Evolutionary conservation across 1,139 yeast species (phyloP), one percentile per base, ranked within the genome.

Genomic region (Suhomyces anneliseae): DNA sequence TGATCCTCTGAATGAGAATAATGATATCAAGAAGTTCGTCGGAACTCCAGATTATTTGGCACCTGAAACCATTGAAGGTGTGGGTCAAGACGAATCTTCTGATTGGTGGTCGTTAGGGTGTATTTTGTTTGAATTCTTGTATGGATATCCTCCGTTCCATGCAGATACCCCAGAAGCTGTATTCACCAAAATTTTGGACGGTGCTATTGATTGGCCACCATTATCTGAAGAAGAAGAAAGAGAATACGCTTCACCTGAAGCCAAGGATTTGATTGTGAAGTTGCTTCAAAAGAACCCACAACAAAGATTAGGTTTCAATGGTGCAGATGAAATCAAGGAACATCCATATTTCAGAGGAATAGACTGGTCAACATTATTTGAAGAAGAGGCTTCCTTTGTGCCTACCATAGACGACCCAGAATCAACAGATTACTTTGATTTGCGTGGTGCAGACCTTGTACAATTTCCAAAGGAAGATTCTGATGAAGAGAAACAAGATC

Each of bases 101-200:
- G 99, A 95, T 71, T 95, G 99, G 99, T 95, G 99, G 99, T 89
- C 98, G 1, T 80, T 92, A 39, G 99, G 99, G 0, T 93, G 98
- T 66, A 90, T 95, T 48, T 68, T 92, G 46, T 95, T 93, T 70
- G 99, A 95, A 66, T 86, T 93, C 60, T 68, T 90, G 44, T 88
- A 88, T 64, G 99, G 99, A 0, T 88, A 84, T 61, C 97, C 99
- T 0, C 99, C 99, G 3, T 95, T 95, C 65, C 95, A 90, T 64
- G 96, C 89, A 1, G 73, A 75, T 7, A 77, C 92, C 0, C 96
- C 97, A 0, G 89, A 86, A 43, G 71, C 75, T 50, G 96, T 95
- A 0, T 93, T 95, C 62, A 80, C 83, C 46, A 90, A 90, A 55
- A 93, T 95, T 40, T 70, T 90, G 47, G 72, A 68, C 19, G 85